Evolutionary conservation across 1,284 basidiomycete species (phyloP).

Genomic region (Rhodotorula sp.): DNA sequence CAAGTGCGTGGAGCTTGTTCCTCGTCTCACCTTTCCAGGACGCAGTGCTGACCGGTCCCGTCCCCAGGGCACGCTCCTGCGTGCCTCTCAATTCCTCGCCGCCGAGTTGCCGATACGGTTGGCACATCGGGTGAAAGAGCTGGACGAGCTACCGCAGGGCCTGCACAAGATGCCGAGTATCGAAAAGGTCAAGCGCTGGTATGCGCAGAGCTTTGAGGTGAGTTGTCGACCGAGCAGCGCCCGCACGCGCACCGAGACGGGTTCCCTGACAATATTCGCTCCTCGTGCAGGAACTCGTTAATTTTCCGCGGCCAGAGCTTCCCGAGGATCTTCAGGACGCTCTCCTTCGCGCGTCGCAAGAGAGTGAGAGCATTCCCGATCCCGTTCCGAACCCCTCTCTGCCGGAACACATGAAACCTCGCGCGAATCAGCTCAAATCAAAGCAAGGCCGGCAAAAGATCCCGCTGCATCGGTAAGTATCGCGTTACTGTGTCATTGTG

Average conservation of each 20-base stretch:
- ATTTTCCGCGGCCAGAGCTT: constrained; percentile 72
- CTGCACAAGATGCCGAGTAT: constrained; percentile 90
- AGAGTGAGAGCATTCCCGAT: constrained; percentile 47
- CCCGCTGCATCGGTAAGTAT: constrained; percentile 33
- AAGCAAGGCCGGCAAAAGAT: constrained; percentile 27
- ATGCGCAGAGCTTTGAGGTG: constrained; percentile 96
- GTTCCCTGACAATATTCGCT: not conserved
- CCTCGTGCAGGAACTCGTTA: constrained; percentile 71
- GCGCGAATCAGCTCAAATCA: constrained; percentile 28
- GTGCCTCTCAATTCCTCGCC: constrained; percentile 77
- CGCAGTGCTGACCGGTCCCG: not conserved
- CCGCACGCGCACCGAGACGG: not conserved
- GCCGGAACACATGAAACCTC: constrained; percentile 46
- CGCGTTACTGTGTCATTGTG: not conserved
- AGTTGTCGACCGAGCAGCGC: constrained; percentile 39
- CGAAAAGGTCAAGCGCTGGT: constrained; percentile 96
- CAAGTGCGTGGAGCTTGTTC: constrained; percentile 17
- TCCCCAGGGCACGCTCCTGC: constrained; percentile 73
- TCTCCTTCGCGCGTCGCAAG: constrained; percentile 50
- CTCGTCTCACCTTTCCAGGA: too few species aligned
- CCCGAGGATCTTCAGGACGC: constrained; percentile 66
- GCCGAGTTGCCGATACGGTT: constrained; percentile 84
- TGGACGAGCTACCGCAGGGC: constrained; percentile 90
- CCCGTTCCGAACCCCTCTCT: constrained; percentile 69
- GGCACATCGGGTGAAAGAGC: constrained; percentile 93